Base-by-base conservation (phyloP, 2,329 filamentous ascomycete genomes). In the Talaromyces piceae region DNA sequence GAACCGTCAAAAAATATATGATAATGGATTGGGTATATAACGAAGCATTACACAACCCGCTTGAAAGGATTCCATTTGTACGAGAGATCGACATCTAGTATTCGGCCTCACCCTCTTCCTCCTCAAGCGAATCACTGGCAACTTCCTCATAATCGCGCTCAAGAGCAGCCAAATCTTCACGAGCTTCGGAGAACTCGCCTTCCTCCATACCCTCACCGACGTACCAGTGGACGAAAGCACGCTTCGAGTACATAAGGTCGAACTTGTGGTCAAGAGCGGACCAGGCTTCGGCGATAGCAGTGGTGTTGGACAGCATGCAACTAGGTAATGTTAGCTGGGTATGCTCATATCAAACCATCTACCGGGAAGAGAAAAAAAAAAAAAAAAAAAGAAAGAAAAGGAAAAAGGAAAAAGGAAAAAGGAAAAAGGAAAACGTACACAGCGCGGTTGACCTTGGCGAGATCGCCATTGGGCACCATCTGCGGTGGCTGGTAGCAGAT, bases 121-220 rank as follows among this genome's bases (percentile, higher is more conserved):
- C 87, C 69, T 91, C 91, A 64, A 95, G 76, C 57, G 90, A 95
- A 76, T 97, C 91, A 66, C 89, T 88, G 59, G 90, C 91, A 68
- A 97, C 93, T 78, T 98, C 93, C 78, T 96, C 91, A 77, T 98
- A 98, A 73, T 98, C 91, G 63, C 91, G 86, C 83, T 98, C 93
- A 58, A 98, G 82, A 63, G 93, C 93, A 72, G 93, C 93, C 73
- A 98, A 79, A 77, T 98, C 93, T 79, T 98, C 93, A 73, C 93
- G 91, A 59, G 93, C 93, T 81, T 98, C 93, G 52, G 89, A 95
- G 83, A 98, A 98, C 77, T 98, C 93, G 75, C 93, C 93, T 76
- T 98, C 93, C 82, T 98, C 93, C 93, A 98, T 98, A 84, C 93
- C 93, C 81, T 97, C 93, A 78, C 93, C 93, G 69, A 98, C 93